phyloP scores from a whole-genome alignment of 148 eudicot species.

The Vaccinium macrocarpon region DNA sequence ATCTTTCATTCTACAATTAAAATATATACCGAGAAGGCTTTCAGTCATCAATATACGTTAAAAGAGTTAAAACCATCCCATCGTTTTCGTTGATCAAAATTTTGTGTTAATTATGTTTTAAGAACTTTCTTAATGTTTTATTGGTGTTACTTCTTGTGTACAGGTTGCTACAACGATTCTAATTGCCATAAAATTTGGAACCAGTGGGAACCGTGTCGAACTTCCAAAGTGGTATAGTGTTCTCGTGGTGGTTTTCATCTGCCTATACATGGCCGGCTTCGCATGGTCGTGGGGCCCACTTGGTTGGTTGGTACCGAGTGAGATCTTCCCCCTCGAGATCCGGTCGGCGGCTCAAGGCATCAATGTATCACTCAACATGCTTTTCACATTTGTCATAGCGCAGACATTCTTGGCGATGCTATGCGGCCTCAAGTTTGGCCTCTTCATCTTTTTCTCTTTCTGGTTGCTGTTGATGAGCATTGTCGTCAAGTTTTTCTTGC shows the following conservation, averaged over 20 bases:
- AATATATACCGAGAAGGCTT: no score
- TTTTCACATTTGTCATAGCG: neutral
- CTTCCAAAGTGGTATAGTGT: neutral
- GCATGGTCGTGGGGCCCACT: neutral
- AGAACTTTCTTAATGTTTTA: neutral
- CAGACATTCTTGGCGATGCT: neutral
- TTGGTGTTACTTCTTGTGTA: neutral
- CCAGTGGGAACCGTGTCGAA: neutral
- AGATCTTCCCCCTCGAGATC: neutral
- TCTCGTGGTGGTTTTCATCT: neutral
- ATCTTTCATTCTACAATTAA: no score
- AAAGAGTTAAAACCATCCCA: neutral
- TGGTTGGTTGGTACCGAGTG: neutral
- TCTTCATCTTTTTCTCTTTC: neutral
- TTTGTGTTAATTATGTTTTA: neutral
- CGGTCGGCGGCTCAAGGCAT: neutral
- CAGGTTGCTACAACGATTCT: neutral
- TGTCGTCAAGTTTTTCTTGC: neutral
- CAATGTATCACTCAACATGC: neutral
- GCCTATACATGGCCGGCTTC: neutral
- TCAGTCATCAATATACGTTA: no score
- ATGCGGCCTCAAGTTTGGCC: neutral
- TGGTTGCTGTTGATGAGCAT: neutral
- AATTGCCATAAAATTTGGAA: neutral
- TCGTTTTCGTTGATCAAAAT: neutral